Base-by-base conservation (phyloP, 176 grass and related monocot genomes). In the Areca catechu region DNA sequence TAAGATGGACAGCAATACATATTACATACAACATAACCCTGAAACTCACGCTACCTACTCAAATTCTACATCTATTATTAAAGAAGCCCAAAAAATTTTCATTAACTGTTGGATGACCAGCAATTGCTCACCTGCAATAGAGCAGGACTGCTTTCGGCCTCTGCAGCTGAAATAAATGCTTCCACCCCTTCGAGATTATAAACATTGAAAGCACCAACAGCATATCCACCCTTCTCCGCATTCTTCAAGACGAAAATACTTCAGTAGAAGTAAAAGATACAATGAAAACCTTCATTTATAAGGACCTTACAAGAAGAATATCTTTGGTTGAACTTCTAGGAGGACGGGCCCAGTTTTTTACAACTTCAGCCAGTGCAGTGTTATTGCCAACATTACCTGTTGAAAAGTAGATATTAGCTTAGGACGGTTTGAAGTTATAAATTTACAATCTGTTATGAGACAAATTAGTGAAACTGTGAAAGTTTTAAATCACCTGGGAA, bases 371-470 rank as follows among this genome's bases (percentile, higher is more conserved):
- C 59, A 96, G 77, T 69, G 92, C 92, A 52, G 71, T 81, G 60
- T 79, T 82, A 79, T 88, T 75, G 0, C 92, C 92, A 81, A 96
- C 92, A 75, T 96, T 96, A 82, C 92, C 92, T 96, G 71, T 81
- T 62, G 7, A 61, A 48, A 20, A 65, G 59, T 20, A 22, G 71
- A 25, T 24, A 77, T 50, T 2, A 37, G 34, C 34, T 37, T 1
- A 37, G 34, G 34, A 12, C 4, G 7, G 1, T 10, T 10, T 37
- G 12, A 37, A 1, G 34, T 37, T 9, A 37, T 37, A 37, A 37
- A 1, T 7, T 37, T 9, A 37, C 34, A 37, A 37, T 37, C 34
- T 2, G 9, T 37, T 37, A 37, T 7, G 34, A 37, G 34, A 37
- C 2, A 9, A 37, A 37, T 37, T 37, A 12, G 9, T 37, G 34